Percentiles rank a stretch among this genome's conserved stretches.
These are phyloP conservation scores for Rhodamnia argentea DNA, from an alignment of 345 rosid genomes.

Conservation along the genomic window DNA sequence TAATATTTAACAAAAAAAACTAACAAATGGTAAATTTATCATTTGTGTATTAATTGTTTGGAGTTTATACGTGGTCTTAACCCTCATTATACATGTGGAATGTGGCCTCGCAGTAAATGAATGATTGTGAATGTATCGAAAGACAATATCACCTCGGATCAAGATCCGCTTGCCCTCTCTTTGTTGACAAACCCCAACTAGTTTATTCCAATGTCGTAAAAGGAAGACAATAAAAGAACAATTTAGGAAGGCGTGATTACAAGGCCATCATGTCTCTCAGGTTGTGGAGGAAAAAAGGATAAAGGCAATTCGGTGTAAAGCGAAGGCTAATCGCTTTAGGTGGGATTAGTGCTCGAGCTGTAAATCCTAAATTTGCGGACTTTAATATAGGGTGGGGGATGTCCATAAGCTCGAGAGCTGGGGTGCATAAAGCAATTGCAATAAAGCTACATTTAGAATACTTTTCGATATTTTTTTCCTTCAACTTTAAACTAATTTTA, in stretches of 20 bases:
- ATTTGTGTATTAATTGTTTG: too few species aligned
- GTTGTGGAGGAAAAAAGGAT: neutral
- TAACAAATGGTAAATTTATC: too few species aligned
- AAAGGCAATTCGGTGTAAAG: slow-evolving; percentile 42
- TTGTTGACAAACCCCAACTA: neutral
- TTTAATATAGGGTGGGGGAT: neutral
- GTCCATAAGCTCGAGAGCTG: neutral
- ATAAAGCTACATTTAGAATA: neutral
- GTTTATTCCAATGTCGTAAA: neutral
- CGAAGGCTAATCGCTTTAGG: neutral
- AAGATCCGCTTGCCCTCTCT: neutral
- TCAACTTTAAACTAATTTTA: neutral
- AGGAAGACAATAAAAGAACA: neutral
- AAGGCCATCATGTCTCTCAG: slow-evolving; percentile 22
- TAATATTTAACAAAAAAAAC: too few species aligned
- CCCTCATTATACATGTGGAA: too few species aligned
- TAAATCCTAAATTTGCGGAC: neutral
- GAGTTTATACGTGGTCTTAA: too few species aligned
- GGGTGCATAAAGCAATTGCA: neutral
- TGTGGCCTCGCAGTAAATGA: neutral
- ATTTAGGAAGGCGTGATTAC: slow-evolving; percentile 27
- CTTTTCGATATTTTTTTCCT: neutral
- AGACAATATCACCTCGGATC: neutral
- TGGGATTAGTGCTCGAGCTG: neutral
- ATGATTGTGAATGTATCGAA: neutral